Percentiles rank a stretch among this genome's conserved stretches.
These are phyloP conservation scores for Russula earlei DNA, from an alignment of 768 basidiomycete species.

Conservation along the genomic window DNA sequence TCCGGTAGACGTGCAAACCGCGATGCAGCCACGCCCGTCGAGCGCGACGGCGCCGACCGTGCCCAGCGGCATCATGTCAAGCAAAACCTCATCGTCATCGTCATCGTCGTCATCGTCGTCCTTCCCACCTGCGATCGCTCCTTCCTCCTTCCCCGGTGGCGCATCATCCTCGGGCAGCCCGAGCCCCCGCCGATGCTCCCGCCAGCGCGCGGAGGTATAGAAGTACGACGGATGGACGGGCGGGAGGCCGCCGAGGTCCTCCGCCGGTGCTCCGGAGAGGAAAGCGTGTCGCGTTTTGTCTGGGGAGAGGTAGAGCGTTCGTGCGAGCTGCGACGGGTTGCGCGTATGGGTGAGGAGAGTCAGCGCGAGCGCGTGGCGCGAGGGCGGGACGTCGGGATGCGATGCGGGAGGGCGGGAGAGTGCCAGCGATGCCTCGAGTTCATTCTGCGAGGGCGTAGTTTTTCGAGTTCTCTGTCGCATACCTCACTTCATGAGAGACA, in stretches of 20 bases:
- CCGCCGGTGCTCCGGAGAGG: conserved; percentile 57
- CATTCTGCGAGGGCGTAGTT: conserved; percentile 43
- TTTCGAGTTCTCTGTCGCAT: no score
- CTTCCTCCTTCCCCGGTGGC: conserved; percentile 36
- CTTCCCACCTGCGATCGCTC: no score
- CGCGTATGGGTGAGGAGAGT: conserved; percentile 57
- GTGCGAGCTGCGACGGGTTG: conserved; percentile 67
- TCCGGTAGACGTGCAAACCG: conserved; percentile 68
- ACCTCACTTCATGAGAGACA: not conserved
- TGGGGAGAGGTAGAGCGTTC: conserved; percentile 63
- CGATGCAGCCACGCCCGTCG: conserved; percentile 65
- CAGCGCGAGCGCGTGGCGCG: conserved; percentile 53
- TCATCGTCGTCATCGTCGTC: conserved; percentile 19
- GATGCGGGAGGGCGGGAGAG: conserved; percentile 66
- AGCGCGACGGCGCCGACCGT: conserved; percentile 83
- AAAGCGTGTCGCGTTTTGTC: conserved; percentile 54
- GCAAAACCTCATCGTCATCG: conserved; percentile 21
- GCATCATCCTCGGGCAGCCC: conserved; percentile 62
- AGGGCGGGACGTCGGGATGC: conserved; percentile 46
- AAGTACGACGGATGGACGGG: conserved; percentile 71
- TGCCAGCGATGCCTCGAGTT: conserved; percentile 76
- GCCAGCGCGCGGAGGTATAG: conserved; percentile 67
- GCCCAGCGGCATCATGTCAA: conserved; percentile 60
- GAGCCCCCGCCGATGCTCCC: conserved; percentile 62
- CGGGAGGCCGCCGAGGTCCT: conserved; percentile 45